phyloP scores from a whole-genome alignment of 352 stramenopile genomes.

The Aphanomyces euteiches region DNA sequence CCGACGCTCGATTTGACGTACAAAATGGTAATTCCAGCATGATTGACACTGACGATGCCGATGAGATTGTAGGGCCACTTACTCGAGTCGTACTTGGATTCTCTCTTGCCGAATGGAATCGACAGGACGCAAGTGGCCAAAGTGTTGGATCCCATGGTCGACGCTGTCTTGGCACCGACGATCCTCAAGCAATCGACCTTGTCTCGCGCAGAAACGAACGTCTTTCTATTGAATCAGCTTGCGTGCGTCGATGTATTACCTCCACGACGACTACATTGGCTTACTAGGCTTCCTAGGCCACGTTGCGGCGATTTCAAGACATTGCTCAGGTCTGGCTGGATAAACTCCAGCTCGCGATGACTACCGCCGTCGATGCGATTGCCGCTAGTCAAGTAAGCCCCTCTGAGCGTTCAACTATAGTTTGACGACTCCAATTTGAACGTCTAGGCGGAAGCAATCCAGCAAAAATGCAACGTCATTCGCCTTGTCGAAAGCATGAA shows the following conservation, averaged over 20 bases:
- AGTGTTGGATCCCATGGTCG: conserved; percentile 50
- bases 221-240: conserved; percentile 74
- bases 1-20: conserved; percentile 54
- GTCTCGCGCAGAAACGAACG: conserved; percentile 44
- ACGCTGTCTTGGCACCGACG: conserved; percentile 45
- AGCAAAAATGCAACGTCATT: too few species aligned
- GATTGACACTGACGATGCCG: not conserved
- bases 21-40: conserved; percentile 37
- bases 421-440: too few species aligned
- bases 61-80: conserved; percentile 32
- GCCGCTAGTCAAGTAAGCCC: too few species aligned
- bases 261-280: too few species aligned
- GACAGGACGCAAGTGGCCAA: conserved; percentile 49
- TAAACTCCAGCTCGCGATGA: too few species aligned
- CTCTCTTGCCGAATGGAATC: conserved; percentile 49
- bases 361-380: too few species aligned
- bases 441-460: too few species aligned
- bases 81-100: conserved; percentile 58
- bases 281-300: too few species aligned
- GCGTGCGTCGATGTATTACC: conserved; percentile 47
- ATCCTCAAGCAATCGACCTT: not conserved
- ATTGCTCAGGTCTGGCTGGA: too few species aligned
- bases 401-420: too few species aligned
- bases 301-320: too few species aligned
- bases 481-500: too few species aligned